Evolutionary conservation across 2,329 filamentous ascomycete species (phyloP).

Genomic region (Trichocomaceae sp.): DNA sequence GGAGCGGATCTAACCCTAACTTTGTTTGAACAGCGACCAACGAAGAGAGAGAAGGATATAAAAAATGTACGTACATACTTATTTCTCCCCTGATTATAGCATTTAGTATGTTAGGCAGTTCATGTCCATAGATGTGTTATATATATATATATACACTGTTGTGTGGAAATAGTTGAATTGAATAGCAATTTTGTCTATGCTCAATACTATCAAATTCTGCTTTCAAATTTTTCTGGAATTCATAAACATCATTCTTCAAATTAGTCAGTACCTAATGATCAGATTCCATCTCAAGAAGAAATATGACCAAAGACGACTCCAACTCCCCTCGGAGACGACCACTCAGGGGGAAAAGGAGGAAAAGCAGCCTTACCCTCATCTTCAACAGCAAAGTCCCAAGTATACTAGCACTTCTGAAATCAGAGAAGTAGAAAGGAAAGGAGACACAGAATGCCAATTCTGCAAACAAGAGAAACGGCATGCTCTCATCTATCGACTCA

Average conservation of each 20-base stretch:
- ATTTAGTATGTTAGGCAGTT: neutral
- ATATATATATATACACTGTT: no score
- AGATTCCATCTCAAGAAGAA: neutral
- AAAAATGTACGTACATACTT: no score
- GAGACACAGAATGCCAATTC: slow-evolving; percentile 9
- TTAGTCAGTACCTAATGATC: no score
- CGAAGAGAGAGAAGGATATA: no score
- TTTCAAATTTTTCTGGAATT: no score
- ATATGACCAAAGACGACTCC: neutral
- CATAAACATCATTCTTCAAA: no score
- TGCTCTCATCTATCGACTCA: slow-evolving; percentile 48
- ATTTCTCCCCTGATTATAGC: neutral
- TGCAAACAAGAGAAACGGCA: slow-evolving; percentile 30
- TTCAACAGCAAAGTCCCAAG: neutral
- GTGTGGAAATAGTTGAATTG: no score
- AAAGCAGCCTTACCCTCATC: neutral
- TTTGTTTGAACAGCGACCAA: neutral
- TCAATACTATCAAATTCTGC: no score
- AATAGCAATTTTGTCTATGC: no score
- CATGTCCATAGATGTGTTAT: no score
- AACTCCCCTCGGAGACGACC: no score
- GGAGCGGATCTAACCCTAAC: neutral
- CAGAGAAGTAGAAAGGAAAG: no score
- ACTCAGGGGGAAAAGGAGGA: neutral
- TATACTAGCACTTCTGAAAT: neutral